Evolutionary conservation across 2,329 filamentous ascomycete species (phyloP).

Genomic region (Epichloe sylvatica): DNA sequence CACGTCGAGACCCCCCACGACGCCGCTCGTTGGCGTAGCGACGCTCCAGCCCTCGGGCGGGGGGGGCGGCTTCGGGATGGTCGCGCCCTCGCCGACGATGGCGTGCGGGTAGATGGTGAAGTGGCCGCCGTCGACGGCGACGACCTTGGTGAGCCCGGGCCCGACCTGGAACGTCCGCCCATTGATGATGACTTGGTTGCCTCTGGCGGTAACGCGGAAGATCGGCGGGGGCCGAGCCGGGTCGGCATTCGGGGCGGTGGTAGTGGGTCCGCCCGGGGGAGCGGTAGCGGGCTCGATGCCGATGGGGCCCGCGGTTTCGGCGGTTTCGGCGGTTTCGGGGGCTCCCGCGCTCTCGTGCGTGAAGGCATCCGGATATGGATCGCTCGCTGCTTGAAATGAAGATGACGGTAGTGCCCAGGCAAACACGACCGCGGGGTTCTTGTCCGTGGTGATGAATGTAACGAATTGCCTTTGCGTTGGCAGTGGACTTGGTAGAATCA

Average conservation of each 20-base stretch:
- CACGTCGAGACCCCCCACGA: slow-evolving; percentile 26
- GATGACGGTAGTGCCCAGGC: slow-evolving; percentile 24
- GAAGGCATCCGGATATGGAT: slow-evolving; percentile 1
- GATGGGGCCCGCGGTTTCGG: slow-evolving; percentile 2
- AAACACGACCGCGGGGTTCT: slow-evolving; percentile 37
- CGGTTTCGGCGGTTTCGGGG: slow-evolving; percentile 3
- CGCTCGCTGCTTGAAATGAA: slow-evolving; percentile 19
- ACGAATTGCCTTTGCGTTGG: slow-evolving; percentile 8
- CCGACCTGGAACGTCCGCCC: slow-evolving; percentile 29
- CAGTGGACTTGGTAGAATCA: not conserved
- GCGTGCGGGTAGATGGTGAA: slow-evolving; percentile 36
- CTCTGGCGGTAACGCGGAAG: slow-evolving; percentile 31
- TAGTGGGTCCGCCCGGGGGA: not conserved
- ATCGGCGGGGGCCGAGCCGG: slow-evolving; percentile 6
- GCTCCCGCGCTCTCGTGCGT: slow-evolving; percentile 9
- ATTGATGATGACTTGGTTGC: slow-evolving; percentile 33
- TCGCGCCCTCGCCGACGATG: slow-evolving; percentile 30
- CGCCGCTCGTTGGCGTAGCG: slow-evolving; percentile 23
- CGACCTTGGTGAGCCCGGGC: slow-evolving; percentile 24
- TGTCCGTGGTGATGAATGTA: slow-evolving; percentile 38
- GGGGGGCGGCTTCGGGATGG: slow-evolving; percentile 27
- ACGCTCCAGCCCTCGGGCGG: slow-evolving; percentile 16
- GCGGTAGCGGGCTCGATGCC: no score
- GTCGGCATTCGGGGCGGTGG: not conserved
- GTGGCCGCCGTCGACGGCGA: slow-evolving; percentile 26